Conservation (phyloP, 2,329 filamentous ascomycete species). For the Fonsecaea erecta region DNA sequence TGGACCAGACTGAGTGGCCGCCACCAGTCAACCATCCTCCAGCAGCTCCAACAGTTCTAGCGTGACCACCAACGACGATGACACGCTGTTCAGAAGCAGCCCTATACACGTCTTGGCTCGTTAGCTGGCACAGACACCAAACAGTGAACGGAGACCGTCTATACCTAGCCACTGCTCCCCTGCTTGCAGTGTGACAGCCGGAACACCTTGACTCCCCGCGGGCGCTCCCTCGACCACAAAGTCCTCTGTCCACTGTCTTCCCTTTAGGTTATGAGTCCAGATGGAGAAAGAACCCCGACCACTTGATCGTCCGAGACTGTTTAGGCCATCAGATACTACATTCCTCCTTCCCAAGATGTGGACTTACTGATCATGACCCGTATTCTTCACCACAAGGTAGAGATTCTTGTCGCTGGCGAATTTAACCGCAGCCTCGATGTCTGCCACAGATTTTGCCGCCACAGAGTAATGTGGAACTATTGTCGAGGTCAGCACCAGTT, state of each 20-base stretch:
- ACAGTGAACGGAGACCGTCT: background rate
- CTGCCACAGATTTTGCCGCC: constrained; percentile 22
- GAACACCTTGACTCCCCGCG: constrained; percentile 21
- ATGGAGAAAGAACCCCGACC: constrained; percentile 39
- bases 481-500: background rate
- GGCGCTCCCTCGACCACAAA: constrained; percentile 38
- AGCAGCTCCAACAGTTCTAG: constrained; percentile 39
- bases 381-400: constrained; percentile 41
- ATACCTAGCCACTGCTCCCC: constrained; percentile 40
- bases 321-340: constrained; percentile 6
- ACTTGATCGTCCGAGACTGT: constrained; percentile 38
- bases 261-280: constrained; percentile 41
- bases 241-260: constrained; percentile 36
- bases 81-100: constrained; percentile 36
- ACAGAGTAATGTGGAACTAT: constrained; percentile 39
- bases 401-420: constrained; percentile 39
- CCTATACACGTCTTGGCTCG: constrained; percentile 36
- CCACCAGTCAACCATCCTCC: constrained; percentile 41
- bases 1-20: constrained; percentile 39
- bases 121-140: constrained; percentile 1
- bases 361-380: constrained; percentile 40
- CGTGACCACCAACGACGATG: constrained; percentile 39
- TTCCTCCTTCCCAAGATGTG: background rate
- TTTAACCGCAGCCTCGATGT: constrained; percentile 35
- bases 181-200: constrained; percentile 40